phyloP scores from a whole-genome alignment of 257 asterid species.

The Perilla frutescens region DNA sequence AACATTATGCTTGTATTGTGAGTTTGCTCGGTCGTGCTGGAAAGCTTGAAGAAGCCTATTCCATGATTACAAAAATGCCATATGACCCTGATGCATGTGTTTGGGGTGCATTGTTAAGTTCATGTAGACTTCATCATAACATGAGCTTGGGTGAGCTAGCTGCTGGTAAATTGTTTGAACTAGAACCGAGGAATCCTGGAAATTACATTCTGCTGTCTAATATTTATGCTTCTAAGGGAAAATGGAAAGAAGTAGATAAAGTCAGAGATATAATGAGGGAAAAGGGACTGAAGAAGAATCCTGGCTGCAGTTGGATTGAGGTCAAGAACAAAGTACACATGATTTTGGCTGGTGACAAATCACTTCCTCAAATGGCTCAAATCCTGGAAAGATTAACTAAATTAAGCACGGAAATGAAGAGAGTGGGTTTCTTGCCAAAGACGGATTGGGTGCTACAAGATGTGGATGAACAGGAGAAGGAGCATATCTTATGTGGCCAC shows the following conservation, averaged over 20 bases:
- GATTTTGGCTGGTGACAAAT: conserved; percentile 88
- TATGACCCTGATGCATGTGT: conserved; percentile 84
- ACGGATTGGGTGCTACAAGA: conserved; percentile 81
- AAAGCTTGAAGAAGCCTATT: conserved; percentile 80
- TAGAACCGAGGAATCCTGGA: conserved; percentile 85
- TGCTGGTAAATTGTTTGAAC: conserved; percentile 67
- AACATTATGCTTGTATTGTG: conserved; percentile 89
- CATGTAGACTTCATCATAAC: conserved; percentile 76
- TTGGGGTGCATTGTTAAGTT: conserved; percentile 91
- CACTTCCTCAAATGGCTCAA: conserved; percentile 77
- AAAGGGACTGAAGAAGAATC: conserved; percentile 78
- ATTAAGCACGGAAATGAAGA: conserved; percentile 77
- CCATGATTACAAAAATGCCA: conserved; percentile 72
- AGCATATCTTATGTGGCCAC: conserved; percentile 86
- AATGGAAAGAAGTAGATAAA: conserved; percentile 71
- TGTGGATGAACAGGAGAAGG: conserved; percentile 96
- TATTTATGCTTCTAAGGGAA: conserved; percentile 83
- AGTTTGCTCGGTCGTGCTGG: conserved; percentile 91
- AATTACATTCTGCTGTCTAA: conserved; percentile 80
- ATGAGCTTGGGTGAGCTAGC: conserved; percentile 78
- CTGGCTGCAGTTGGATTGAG: conserved; percentile 98
- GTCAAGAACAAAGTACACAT: conserved; percentile 77
- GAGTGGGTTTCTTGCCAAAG: conserved; percentile 63
- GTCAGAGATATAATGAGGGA: conserved; percentile 73
- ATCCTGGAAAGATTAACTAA: conserved; percentile 59